Percentiles rank a stretch among this genome's conserved stretches.
phyloP scores from a whole-genome alignment of 2,329 filamentous ascomycete genomes.

The Chaetomium olivaceum region DNA sequence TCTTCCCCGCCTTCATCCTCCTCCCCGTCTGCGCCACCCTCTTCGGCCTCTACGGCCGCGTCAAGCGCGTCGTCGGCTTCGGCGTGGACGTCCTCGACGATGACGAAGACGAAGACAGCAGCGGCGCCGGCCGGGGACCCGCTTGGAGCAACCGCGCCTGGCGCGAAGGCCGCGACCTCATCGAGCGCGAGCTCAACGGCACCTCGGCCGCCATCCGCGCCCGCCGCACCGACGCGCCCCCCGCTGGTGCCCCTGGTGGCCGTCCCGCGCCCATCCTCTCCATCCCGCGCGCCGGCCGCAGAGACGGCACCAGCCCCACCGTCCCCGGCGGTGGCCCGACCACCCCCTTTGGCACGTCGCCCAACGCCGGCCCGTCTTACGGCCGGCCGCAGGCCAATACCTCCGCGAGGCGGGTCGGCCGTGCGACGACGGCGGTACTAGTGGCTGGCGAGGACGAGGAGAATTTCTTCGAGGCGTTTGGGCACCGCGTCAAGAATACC shows the following conservation, averaged over 20 bases:
- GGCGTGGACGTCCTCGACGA: slow-evolving; percentile 74
- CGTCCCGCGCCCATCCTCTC: slow-evolving; percentile 49
- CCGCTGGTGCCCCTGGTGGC: slow-evolving; percentile 32
- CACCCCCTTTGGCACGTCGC: slow-evolving; percentile 49
- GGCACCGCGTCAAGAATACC: slow-evolving; percentile 87
- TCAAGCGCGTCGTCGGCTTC: slow-evolving; percentile 76
- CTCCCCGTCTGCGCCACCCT: slow-evolving; percentile 81
- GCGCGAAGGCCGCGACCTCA: slow-evolving; percentile 88
- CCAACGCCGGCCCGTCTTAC: slow-evolving; percentile 27
- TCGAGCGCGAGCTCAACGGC: slow-evolving; percentile 79
- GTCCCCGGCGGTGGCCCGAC: slow-evolving; percentile 39
- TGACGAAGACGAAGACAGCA: slow-evolving; percentile 56
- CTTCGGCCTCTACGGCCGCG: slow-evolving; percentile 85
- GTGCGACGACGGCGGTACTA: background rate
- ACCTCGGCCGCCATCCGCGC: slow-evolving; percentile 54
- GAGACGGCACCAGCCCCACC: slow-evolving; percentile 17
- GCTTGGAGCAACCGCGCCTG: slow-evolving; percentile 79
- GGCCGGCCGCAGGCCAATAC: slow-evolving; percentile 32
- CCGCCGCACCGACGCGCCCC: slow-evolving; percentile 45
- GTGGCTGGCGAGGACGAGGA: slow-evolving; percentile 53
- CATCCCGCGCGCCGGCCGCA: slow-evolving; percentile 44
- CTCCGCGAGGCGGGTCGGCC: slow-evolving; percentile 35
- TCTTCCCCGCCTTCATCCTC: slow-evolving; percentile 87
- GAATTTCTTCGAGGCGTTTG: slow-evolving; percentile 80
- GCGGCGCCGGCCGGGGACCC: slow-evolving; percentile 38